Percentiles rank a stretch among this genome's conserved stretches.
These are phyloP conservation scores for Cladosporium oxysporum DNA, from an alignment of 2,329 filamentous ascomycete species.

Conservation along the genomic window DNA sequence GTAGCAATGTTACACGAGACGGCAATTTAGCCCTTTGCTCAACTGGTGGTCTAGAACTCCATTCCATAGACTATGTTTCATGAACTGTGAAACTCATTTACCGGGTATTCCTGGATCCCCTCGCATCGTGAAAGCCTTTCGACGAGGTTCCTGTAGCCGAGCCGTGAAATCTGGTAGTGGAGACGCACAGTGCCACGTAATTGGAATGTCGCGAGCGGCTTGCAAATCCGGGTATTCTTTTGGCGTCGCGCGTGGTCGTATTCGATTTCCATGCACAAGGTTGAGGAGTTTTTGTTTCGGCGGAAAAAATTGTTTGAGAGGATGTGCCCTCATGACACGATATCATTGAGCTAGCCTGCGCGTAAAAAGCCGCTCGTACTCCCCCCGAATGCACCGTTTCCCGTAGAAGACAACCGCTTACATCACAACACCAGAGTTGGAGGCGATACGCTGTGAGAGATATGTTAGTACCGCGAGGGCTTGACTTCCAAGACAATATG, in stretches of 20 bases:
- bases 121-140: neutral
- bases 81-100: neutral
- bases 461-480: conserved; percentile 10
- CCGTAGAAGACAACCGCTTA: conserved; percentile 54
- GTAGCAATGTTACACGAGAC: neutral
- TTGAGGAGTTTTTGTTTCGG: conserved; percentile 1
- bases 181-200: neutral
- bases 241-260: neutral
- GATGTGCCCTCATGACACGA: conserved; percentile 19
- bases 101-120: neutral
- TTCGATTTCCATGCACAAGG: neutral
- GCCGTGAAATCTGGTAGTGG: neutral
- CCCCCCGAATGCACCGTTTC: conserved; percentile 18
- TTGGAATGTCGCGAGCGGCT: neutral
- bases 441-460: conserved; percentile 84
- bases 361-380: conserved; percentile 21
- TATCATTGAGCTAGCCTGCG: conserved; percentile 22
- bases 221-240: neutral
- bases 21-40: neutral
- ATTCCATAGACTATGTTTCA: neutral
- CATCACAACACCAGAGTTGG: conserved; percentile 99
- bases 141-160: neutral
- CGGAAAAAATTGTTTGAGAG: conserved; percentile 14
- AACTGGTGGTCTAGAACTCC: neutral
- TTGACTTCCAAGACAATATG: neutral